Conservation (phyloP, 805 yeast species). For the Candida nitratophila region DNA sequence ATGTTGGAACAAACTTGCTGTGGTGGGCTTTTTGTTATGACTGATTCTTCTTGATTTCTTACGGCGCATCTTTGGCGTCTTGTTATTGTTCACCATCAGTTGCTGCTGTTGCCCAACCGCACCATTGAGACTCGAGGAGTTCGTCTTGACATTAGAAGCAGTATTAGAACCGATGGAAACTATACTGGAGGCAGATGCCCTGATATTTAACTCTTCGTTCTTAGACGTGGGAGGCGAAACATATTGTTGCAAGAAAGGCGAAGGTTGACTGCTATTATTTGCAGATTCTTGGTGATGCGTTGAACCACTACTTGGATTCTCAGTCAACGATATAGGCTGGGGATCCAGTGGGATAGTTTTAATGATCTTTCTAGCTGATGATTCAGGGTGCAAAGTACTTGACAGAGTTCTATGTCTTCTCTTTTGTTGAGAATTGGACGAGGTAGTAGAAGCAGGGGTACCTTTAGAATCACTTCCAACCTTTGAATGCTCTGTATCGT, state of each 20-base stretch:
- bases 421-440: slow-evolving; percentile 14
- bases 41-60: slow-evolving; percentile 1
- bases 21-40: background rate
- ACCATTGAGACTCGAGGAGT: background rate
- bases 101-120: too few relatives aligned
- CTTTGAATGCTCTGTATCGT: slow-evolving; percentile 22
- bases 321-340: slow-evolving; percentile 50
- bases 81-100: background rate
- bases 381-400: slow-evolving; percentile 54
- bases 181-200: too few relatives aligned
- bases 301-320: slow-evolving; percentile 14
- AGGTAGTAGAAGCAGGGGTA: slow-evolving; percentile 14
- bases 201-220: slow-evolving; percentile 1
- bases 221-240: slow-evolving; percentile 9
- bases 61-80: background rate
- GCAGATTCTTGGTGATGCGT: slow-evolving; percentile 2
- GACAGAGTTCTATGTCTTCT: slow-evolving; percentile 45
- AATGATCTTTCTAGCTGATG: slow-evolving; percentile 67
- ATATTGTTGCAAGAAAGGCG: slow-evolving; percentile 13
- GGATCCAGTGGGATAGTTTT: slow-evolving; percentile 80
- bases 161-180: background rate
- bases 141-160: background rate
- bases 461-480: slow-evolving; percentile 16
- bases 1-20: background rate
- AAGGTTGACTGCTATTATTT: slow-evolving; percentile 10